These are phyloP conservation scores for Coemansia sp. DNA, from an alignment of 192 early-diverging fungal species.

Conservation along the genomic window DNA sequence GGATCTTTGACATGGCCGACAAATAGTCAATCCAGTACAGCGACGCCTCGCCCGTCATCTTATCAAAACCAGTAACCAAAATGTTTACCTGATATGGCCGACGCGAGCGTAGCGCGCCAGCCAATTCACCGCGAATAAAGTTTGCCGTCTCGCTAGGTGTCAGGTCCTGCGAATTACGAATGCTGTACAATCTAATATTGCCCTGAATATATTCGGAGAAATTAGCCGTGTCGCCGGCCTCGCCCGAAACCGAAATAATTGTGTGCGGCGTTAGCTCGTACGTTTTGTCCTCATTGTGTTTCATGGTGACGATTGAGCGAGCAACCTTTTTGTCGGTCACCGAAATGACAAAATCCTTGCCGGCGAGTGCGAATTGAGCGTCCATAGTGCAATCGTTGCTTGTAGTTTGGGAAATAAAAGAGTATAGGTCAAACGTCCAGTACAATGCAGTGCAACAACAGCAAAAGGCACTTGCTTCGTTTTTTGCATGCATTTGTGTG, in stretches of 20 bases:
- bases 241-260: constrained; percentile 83
- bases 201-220: constrained; percentile 96
- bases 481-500: background rate
- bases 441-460: constrained; percentile 9
- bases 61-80: constrained; percentile 82
- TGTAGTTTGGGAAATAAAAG: background rate
- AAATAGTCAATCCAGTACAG: constrained; percentile 95
- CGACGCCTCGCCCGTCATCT: constrained; percentile 66
- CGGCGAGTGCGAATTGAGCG: constrained; percentile 83
- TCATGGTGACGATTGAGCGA: constrained; percentile 88
- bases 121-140: constrained; percentile 84
- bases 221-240: constrained; percentile 87
- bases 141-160: constrained; percentile 73
- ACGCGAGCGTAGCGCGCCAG: constrained; percentile 70
- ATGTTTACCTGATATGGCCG: constrained; percentile 85
- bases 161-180: constrained; percentile 83
- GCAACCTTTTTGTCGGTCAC: constrained; percentile 77
- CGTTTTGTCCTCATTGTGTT: constrained; percentile 90
- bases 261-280: constrained; percentile 78
- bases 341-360: constrained; percentile 90
- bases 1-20: constrained; percentile 70
- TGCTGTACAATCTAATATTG: constrained; percentile 87
- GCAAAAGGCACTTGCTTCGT: background rate
- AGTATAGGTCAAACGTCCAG: background rate
- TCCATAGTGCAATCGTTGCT: constrained; percentile 59